Conservation (phyloP, 306 rosid species). For the Lupinus albus region DNA sequence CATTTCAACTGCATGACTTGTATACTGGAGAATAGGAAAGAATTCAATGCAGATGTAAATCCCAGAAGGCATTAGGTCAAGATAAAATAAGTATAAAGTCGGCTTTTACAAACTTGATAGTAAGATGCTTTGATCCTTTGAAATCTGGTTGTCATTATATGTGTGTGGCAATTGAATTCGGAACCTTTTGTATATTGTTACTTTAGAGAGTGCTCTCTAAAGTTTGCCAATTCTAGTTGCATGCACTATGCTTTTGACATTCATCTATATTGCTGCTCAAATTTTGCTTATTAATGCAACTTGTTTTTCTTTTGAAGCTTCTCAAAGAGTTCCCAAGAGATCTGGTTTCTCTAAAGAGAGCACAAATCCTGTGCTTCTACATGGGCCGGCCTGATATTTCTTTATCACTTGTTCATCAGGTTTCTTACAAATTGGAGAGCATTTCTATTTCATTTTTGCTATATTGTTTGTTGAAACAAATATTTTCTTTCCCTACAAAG, state of each 20-base stretch:
- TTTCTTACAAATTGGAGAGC: conserved; percentile 39
- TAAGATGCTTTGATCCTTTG: conserved; percentile 2
- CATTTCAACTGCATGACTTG: conserved; percentile 7
- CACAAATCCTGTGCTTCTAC: conserved; percentile 76
- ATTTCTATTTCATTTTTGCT: conserved; percentile 35
- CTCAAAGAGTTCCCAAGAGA: conserved; percentile 80
- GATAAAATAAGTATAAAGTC: conserved; percentile 9
- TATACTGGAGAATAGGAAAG: conserved; percentile 10
- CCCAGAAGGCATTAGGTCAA: conserved; percentile 19
- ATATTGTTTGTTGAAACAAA: conserved; percentile 14
- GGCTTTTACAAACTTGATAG: conserved; percentile 29
- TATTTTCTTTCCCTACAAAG: neutral
- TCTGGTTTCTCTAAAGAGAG: conserved; percentile 77
- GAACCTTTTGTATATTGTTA: conserved; percentile 16
- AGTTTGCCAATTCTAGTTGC: conserved; percentile 21
- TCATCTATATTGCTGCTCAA: conserved; percentile 21
- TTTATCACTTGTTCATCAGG: conserved; percentile 73
- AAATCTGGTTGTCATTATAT: conserved; percentile 17
- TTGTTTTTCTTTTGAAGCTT: conserved; percentile 56
- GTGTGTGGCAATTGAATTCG: conserved; percentile 19
- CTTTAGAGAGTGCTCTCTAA: neutral
- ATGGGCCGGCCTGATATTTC: conserved; percentile 67
- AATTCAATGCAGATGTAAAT: neutral
- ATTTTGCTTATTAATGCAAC: conserved; percentile 3
- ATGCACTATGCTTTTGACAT: conserved; percentile 25